Percentiles rank a stretch among this genome's conserved stretches.
Evolutionary conservation across 1,284 basidiomycete genomes (phyloP).

Genomic region (Baeospora myosura): DNA sequence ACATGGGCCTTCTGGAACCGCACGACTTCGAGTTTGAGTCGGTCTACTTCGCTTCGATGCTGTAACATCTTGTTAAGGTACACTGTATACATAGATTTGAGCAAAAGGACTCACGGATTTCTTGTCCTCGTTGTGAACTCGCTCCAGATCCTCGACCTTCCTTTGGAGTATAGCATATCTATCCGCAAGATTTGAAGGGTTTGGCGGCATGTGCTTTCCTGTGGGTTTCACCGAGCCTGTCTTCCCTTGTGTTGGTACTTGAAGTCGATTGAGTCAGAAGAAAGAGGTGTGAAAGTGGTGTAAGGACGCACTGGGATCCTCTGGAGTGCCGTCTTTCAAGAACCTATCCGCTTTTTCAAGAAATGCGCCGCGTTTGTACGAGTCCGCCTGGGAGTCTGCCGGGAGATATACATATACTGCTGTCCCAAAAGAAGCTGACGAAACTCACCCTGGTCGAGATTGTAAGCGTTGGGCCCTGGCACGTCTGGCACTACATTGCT

Average conservation of each 20-base stretch:
- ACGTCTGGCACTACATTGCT: neutral
- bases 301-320: no score
- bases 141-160: constrained; percentile 63
- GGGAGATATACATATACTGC: neutral
- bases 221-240: neutral
- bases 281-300: no score
- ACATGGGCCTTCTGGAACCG: constrained; percentile 37
- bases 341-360: constrained; percentile 3
- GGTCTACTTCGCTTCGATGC: constrained; percentile 55
- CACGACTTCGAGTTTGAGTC: constrained; percentile 47
- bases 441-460: constrained; percentile 1
- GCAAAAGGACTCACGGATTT: constrained; percentile 40
- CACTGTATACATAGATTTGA: neutral
- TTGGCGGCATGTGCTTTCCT: neutral
- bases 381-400: constrained; percentile 1
- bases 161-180: constrained; percentile 49
- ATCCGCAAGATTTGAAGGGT: constrained; percentile 22
- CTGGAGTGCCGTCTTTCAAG: no score
- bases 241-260: neutral
- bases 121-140: constrained; percentile 58
- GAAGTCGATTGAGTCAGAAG: neutral
- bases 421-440: neutral
- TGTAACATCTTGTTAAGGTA: constrained; percentile 19
- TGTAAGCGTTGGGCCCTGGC: neutral
- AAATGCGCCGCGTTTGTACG: constrained; percentile 3